Base-by-base conservation (phyloP, 768 basidiomycete genomes). In the Suillus bovinus region DNA sequence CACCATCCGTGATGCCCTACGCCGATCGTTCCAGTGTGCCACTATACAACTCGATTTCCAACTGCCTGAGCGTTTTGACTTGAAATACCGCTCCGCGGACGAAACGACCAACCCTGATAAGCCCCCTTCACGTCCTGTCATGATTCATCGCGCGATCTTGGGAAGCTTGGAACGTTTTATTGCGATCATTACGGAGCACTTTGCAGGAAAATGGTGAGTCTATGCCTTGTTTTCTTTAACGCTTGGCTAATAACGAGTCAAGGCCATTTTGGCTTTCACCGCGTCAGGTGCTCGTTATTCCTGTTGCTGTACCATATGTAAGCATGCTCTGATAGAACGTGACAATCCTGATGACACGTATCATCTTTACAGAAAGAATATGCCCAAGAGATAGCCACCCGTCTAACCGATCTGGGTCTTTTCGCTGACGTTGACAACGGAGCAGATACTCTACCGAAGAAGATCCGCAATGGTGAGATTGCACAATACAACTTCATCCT, bases 11-110 rank as follows among this genome's bases (percentile, higher is more conserved):
- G 97, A 99, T 69, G 96, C 97, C 0, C 82, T 99, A 27, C 86
- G 83, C 41, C 88, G 97, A 52, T 93, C 94, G 27, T 96, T 94
- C 87, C 97, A 99, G 76, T 99, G 96, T 70, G 97, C 95, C 44
- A 99, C 97, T 2, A 98, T 99, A 75, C 93, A 99, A 78, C 91
- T 99, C 62, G 96, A 99, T 79, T 99, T 98, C 86, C 94, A 99
- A 76, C 86, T 99, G 1, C 97, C 97, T 11, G 89, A 97, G 70
- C 89, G 94, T 46, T 99, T 99, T 84, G 91, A 97, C 75, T 84
- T 99, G 67, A 90, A 90, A 72, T 99, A 94, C 79, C 91, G 94
- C 42, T 82, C 88, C 1, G 83, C 88, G 29, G 90, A 89, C 59
- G 81, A 85, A 38, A 68, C 34, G 71, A 81, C 83, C n/a, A 81